These are phyloP conservation scores for Myriosclerotinia scirpicola DNA, from an alignment of 2,329 filamentous ascomycete species.

Conservation along the genomic window DNA sequence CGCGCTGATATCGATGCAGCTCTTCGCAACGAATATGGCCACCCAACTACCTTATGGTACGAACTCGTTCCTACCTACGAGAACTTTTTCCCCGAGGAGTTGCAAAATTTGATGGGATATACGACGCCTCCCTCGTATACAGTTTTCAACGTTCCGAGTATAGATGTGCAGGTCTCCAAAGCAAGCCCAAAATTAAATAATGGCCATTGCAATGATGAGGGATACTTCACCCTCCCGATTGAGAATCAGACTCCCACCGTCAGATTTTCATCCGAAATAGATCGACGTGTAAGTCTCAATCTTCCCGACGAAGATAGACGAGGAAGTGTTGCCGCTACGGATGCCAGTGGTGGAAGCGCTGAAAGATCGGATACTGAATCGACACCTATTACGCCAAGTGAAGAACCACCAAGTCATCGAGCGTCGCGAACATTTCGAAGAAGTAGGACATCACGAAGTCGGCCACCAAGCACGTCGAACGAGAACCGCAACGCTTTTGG, in stretches of 20 bases:
- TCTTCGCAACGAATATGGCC: constrained; percentile 57
- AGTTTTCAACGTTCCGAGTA: constrained; percentile 42
- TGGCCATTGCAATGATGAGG: constrained; percentile 1
- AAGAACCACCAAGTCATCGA: constrained; percentile 55
- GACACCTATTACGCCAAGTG: constrained; percentile 48
- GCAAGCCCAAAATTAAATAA: constrained; percentile 13
- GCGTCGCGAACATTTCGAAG: constrained; percentile 58
- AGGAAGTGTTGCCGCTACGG: constrained; percentile 52
- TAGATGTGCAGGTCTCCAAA: constrained; percentile 30
- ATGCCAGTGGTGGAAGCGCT: constrained; percentile 45
- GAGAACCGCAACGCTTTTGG: constrained; percentile 59
- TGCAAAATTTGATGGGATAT: constrained; percentile 42
- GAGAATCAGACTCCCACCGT: constrained; percentile 49
- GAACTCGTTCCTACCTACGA: constrained; percentile 88
- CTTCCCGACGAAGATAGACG: constrained; percentile 49
- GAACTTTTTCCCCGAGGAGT: constrained; percentile 23
- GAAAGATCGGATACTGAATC: constrained; percentile 42
- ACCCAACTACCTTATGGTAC: constrained; percentile 93
- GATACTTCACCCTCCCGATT: constrained; percentile 45
- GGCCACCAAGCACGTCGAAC: constrained; percentile 58
- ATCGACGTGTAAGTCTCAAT: constrained; percentile 50
- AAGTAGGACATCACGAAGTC: constrained; percentile 53
- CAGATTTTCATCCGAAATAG: constrained; percentile 56
- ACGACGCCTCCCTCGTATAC: constrained; percentile 56
- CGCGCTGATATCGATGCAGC: constrained; percentile 70